phyloP scores from a whole-genome alignment of 768 basidiomycete species.

The Auriculariales sp. region DNA sequence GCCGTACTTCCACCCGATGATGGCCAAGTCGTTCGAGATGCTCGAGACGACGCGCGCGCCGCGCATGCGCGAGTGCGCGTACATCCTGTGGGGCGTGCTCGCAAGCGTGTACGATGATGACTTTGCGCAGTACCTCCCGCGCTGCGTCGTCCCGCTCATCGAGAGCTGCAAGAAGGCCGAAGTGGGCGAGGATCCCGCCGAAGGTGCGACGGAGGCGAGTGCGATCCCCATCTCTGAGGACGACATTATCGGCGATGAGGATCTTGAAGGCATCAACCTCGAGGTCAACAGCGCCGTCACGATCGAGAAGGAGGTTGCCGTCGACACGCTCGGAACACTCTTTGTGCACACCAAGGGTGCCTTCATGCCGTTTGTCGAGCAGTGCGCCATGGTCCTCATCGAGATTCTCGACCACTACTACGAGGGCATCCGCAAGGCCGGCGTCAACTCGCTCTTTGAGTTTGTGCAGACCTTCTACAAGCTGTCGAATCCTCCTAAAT shows the following conservation, averaged over 20 bases:
- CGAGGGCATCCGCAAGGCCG: constrained; percentile 92
- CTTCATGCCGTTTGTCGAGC: constrained; percentile 87
- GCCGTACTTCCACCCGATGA: constrained; percentile 91
- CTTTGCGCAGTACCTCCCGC: constrained; percentile 75
- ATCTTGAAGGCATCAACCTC: constrained; percentile 64
- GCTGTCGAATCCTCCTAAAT: constrained; percentile 66
- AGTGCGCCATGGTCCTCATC: constrained; percentile 64
- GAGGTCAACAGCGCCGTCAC: constrained; percentile 93
- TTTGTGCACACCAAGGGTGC: constrained; percentile 68
- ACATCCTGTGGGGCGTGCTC: constrained; percentile 98
- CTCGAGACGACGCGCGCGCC: constrained; percentile 69
- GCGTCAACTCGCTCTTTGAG: constrained; percentile 75
- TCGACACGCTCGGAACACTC: constrained; percentile 85
- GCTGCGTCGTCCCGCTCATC: constrained; percentile 76
- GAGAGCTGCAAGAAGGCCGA: constrained; percentile 73
- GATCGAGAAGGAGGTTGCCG: constrained; percentile 98
- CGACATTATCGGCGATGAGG: constrained; percentile 39
- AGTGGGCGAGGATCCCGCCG: constrained; percentile 40
- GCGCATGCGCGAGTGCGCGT: constrained; percentile 84
- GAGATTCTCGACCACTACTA: constrained; percentile 81
- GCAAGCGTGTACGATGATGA: constrained; percentile 93
- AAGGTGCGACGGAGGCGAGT: constrained; percentile 58
- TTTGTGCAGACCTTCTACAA: constrained; percentile 88
- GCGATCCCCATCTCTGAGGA: constrained; percentile 62
- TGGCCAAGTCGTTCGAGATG: constrained; percentile 88